A percentile compares a stretch with the other conserved stretches of the same genome.
Conservation (phyloP, 148 eudicot species). For the Rheum nobile region DNA sequence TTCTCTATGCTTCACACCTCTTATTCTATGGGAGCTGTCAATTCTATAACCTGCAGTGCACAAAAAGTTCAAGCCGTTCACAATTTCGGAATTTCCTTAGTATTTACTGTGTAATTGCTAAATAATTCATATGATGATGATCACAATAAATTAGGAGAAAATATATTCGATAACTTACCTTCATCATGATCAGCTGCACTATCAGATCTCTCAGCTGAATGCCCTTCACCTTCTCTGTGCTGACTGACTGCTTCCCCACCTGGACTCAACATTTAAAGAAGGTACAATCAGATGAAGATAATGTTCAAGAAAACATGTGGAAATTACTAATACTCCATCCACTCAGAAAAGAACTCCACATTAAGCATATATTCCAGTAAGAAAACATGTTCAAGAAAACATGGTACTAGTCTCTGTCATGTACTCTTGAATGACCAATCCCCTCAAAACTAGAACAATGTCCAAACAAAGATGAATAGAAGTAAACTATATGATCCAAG, state of each 20-base stretch:
- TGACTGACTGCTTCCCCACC: slow-evolving; percentile 50
- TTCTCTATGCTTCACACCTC: slow-evolving; percentile 29
- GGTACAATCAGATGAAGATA: background rate
- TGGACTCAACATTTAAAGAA: slow-evolving; percentile 12
- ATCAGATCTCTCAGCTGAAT: slow-evolving; percentile 15
- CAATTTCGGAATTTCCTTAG: background rate
- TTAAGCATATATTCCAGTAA: background rate
- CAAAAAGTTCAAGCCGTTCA: background rate
- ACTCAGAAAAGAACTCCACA: background rate
- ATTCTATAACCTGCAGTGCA: slow-evolving; percentile 33
- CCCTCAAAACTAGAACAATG: background rate
- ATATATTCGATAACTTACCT: slow-evolving; percentile 15
- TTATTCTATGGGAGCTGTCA: slow-evolving; percentile 23
- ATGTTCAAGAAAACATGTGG: background rate
- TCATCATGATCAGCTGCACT: slow-evolving; percentile 26
- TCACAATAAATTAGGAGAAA: background rate
- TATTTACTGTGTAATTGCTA: background rate
- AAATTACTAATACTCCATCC: background rate
- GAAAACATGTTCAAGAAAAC: background rate
- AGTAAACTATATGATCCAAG: too few species aligned
- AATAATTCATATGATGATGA: background rate
- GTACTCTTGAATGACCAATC: background rate
- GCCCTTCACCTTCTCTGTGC: slow-evolving; percentile 24
- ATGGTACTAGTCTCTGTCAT: background rate
- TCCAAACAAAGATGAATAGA: background rate